Evolutionary conservation across 106 monocot genomes (phyloP), one percentile per base, ranked within the genome.

Genomic region (Acorus gramineus): DNA sequence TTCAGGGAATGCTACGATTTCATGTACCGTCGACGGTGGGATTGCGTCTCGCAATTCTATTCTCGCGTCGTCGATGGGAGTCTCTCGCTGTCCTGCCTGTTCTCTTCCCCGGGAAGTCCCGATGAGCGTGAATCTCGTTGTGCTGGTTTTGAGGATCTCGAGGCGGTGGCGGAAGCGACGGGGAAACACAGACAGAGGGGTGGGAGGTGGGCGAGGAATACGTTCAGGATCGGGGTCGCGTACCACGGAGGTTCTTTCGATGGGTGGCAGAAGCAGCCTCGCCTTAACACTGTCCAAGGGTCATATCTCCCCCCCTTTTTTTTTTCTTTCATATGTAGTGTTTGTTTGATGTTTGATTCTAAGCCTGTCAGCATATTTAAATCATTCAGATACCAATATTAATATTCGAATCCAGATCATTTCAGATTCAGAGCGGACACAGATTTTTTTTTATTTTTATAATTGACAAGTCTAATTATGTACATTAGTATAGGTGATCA

Each of bases 241-340:
- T 96, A 96, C 65, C 87, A 90, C 65, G 95, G 90, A 4, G 52
- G 62, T 4, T 85, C 85, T 14, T 96, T 96, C 61, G 95, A 96
- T 60, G 95, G 95, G 7, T 96, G 95, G 95, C 95, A 96, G 64
- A 96, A 83, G 78, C 95, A 96, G 72, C 87, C 95, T 72, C 82
- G 71, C 49, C 74, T 90, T 14, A 80, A 96, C 73, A 96, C 90
- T 55, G 87, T 96, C 70, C 95, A 96, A 72, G 87, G 86, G 93
- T 94, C 69, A 48, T 73, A 5, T 9, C 8, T 45, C 12, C 14
- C 2, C 8, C 56, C 11, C 58, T 45, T 53, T 50, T 11, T 14
- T 50, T 4, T 43, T 4, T 9, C 2, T 11, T 0, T 3, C 28
- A 28, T 60, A 50, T 48, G 49, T 7, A 14, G 8, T 47, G 1